phyloP scores from a whole-genome alignment of 139 green algal genomes.

The Auxenochlorella pyrenoidosa region DNA sequence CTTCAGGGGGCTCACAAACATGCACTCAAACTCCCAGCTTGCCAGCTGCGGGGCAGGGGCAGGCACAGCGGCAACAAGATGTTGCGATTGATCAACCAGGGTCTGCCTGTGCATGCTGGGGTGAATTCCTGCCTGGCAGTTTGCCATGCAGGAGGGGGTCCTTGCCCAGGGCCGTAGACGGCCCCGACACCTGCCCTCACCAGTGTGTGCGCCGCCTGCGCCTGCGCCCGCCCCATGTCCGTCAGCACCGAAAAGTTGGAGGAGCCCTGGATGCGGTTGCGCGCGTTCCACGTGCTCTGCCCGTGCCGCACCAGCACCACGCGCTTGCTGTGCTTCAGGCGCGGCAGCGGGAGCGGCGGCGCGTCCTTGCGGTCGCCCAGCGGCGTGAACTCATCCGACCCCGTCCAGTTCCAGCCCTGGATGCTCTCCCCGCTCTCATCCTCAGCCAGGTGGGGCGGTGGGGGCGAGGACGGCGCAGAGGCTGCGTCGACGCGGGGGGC shows the following conservation, averaged over 20 bases:
- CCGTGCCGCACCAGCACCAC: slow-evolving; percentile 93
- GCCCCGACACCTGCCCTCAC: slow-evolving; percentile 41
- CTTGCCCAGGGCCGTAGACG: no score
- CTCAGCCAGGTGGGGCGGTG: not conserved
- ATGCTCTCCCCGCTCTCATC: not conserved
- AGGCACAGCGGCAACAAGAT: no score
- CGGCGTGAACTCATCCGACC: slow-evolving; percentile 68
- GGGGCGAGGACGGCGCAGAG: not conserved
- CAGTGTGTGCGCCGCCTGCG: slow-evolving; percentile 71
- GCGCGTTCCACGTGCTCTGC: slow-evolving; percentile 96
- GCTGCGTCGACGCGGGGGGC: not conserved
- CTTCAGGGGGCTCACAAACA: slow-evolving; percentile 81
- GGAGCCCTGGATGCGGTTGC: slow-evolving; percentile 89
- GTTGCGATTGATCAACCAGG: no score
- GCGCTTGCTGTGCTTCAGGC: slow-evolving; percentile 46
- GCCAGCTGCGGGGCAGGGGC: slow-evolving; percentile 67
- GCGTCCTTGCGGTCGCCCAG: slow-evolving; percentile 72
- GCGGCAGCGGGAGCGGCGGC: slow-evolving; percentile 69
- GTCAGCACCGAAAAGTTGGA: slow-evolving; percentile 90
- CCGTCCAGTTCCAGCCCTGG: slow-evolving; percentile 47
- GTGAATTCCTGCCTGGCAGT: not conserved
- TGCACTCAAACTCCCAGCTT: slow-evolving; percentile 68
- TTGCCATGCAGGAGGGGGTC: not conserved
- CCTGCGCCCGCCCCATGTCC: slow-evolving; percentile 84
- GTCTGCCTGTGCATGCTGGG: not conserved